phyloP scores from a whole-genome alignment of 140 eudicot species.

The Ambrosia hybrid region DNA sequence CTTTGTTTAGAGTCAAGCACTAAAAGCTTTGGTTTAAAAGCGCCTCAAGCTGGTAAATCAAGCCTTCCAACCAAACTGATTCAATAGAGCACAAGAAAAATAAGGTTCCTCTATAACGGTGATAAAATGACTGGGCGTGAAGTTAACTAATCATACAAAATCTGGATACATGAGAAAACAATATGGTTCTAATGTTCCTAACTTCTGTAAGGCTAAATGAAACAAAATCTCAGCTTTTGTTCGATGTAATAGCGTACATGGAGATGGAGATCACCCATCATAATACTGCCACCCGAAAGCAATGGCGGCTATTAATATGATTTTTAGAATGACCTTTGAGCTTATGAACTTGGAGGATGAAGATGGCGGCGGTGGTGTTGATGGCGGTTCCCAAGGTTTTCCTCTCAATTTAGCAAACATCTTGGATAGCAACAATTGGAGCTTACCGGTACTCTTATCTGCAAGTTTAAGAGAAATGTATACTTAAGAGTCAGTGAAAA shows the following conservation, averaged over 20 bases:
- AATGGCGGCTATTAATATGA: slow-evolving; percentile 51
- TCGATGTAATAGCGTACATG: slow-evolving; percentile 30
- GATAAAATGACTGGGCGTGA: slow-evolving; percentile 4
- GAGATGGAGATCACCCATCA: slow-evolving; percentile 41
- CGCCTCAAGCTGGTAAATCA: neutral
- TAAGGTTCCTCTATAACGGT: neutral
- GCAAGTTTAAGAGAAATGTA: slow-evolving; percentile 31
- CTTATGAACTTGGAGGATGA: slow-evolving; percentile 38
- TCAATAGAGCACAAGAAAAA: neutral
- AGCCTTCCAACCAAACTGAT: neutral
- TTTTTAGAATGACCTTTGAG: slow-evolving; percentile 58
- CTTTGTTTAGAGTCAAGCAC: neutral
- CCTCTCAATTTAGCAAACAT: slow-evolving; percentile 70
- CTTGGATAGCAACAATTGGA: slow-evolving; percentile 50
- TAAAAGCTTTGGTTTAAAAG: neutral
- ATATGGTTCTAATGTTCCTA: slow-evolving; percentile 30
- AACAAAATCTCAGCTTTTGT: slow-evolving; percentile 18
- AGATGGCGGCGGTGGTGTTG: slow-evolving; percentile 37
- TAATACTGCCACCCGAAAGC: slow-evolving; percentile 78
- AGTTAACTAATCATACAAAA: slow-evolving; percentile 14
- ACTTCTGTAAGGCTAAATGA: slow-evolving; percentile 20
- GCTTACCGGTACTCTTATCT: slow-evolving; percentile 50
- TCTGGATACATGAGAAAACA: slow-evolving; percentile 19
- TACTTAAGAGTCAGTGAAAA: neutral
- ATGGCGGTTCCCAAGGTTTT: slow-evolving; percentile 52